A percentile compares a stretch with the other conserved stretches of the same genome.
These are phyloP conservation scores for Aotearoamyces nothofagi DNA, from an alignment of 2,329 filamentous ascomycete genomes.

Conservation along the genomic window DNA sequence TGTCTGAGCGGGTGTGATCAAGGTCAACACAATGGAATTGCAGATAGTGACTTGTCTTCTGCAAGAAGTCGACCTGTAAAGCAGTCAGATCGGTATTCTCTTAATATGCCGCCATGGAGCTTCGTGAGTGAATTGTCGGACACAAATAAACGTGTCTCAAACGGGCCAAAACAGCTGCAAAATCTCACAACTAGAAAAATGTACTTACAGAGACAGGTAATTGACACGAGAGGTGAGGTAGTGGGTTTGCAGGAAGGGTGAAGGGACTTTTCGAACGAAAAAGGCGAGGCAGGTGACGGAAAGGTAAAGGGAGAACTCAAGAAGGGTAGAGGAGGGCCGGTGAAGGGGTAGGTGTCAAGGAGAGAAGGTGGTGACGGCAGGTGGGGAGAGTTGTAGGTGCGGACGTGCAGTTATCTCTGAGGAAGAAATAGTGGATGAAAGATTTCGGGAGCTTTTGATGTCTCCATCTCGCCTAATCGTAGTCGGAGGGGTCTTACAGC, in stretches of 20 bases:
- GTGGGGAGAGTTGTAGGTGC: slow-evolving; percentile 7
- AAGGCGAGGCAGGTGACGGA: background rate
- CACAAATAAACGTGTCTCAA: no score
- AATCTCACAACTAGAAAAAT: background rate
- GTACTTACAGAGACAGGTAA: background rate
- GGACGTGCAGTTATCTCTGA: slow-evolving; percentile 3
- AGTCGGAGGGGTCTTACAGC: no score
- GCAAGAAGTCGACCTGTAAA: no score
- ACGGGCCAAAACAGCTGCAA: background rate
- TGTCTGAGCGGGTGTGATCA: no score
- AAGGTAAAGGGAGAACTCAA: background rate
- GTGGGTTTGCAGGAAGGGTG: background rate
- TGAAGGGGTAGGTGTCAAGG: slow-evolving; percentile 1
- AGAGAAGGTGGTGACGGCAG: slow-evolving; percentile 4
- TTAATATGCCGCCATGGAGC: background rate
- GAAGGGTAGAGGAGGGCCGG: background rate
- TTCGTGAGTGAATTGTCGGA: background rate
- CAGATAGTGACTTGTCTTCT: no score
- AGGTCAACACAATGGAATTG: no score
- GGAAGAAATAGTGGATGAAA: slow-evolving; percentile 7
- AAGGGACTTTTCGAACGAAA: background rate
- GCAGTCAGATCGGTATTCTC: background rate
- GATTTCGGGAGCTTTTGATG: no score
- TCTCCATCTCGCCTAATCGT: no score
- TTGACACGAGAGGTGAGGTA: background rate